Evolutionary conservation across 495 filamentous ascomycete genomes (phyloP), one percentile per base, ranked within the genome.

Genomic region (Umbilicaria muhlenbergii): DNA sequence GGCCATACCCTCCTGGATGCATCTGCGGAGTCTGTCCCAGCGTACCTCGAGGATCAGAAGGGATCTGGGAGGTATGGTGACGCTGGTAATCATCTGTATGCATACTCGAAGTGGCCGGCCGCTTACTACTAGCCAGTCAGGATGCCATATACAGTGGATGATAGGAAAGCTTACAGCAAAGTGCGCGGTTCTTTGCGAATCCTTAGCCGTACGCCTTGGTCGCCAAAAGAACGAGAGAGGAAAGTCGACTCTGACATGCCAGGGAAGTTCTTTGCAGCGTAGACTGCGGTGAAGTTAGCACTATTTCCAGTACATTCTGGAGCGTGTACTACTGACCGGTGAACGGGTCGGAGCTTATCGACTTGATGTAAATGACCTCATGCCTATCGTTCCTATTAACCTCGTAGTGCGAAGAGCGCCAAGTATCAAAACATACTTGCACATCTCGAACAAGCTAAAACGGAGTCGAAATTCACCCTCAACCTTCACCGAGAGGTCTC

Each of bases 171-270:
- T 24, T 32, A 73, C 63, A 76, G 68, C 51, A 75, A 48, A 15
- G 70, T 73, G 46, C 80, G 68, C 47, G 77, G 75, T 52, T 94
- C 86, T 58, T 98, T 98, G 46, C 88, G 75, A 37, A 95, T 76
- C 40, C 89, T 74, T 36, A 98, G 66, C 34, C 86, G 78, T 11
- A 96, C 86, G 14, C 91, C 91, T 58, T 98, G 91, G 57, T 98
- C 91, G 46, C 84, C 84, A 62, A 98, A 96, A 0, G 86, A 85
- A 48, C 88, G 74, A 3, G 91, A 94, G 15, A 98, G 64, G 55
- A 85, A 83, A 0, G 91, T 95, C 8, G 89, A 95, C 57, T 94
- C 89, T 35, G 74, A 72, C 74, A 93, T 80, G 24, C 89, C 89
- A 3, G 79, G 80, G 53, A 86, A 96, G 42, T 79, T 78, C 62